Percentiles rank a stretch among this genome's conserved stretches.
phyloP scores from a whole-genome alignment of 2,329 filamentous ascomycete species.

The Colletotrichum theobromicola region DNA sequence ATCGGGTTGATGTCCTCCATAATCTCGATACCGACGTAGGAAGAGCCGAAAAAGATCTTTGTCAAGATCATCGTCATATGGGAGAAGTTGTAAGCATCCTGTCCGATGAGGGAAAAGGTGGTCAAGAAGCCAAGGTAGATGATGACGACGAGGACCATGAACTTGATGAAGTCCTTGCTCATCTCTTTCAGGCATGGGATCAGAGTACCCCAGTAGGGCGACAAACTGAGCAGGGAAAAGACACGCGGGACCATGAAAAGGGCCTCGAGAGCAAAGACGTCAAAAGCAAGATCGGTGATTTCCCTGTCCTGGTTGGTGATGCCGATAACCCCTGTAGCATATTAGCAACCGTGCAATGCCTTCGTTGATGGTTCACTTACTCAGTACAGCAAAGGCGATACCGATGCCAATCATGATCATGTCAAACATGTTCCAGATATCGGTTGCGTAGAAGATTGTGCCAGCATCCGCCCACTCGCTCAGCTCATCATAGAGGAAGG shows the following conservation, averaged over 20 bases:
- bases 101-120: constrained; percentile 80
- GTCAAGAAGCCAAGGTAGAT: constrained; percentile 89
- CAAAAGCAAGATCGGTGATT: constrained; percentile 82
- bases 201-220: constrained; percentile 88
- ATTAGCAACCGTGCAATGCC: constrained; percentile 10
- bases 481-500: constrained; percentile 87
- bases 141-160: constrained; percentile 79
- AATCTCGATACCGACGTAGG: constrained; percentile 74
- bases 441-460: constrained; percentile 81
- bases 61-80: constrained; percentile 79
- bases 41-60: constrained; percentile 82
- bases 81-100: constrained; percentile 67
- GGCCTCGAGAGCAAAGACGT: constrained; percentile 87
- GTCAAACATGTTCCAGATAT: constrained; percentile 81
- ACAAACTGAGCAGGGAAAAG: constrained; percentile 84
- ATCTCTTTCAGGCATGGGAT: constrained; percentile 94
- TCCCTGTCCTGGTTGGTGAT: constrained; percentile 62
- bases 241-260: constrained; percentile 89
- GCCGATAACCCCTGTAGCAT: constrained; percentile 65
- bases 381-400: constrained; percentile 70
- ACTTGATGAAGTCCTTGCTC: constrained; percentile 91
- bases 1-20: constrained; percentile 65
- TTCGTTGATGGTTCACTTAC: constrained; percentile 54
- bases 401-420: constrained; percentile 77
- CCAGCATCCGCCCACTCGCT: constrained; percentile 87